Percentiles rank a stretch among this genome's conserved stretches.
Evolutionary conservation across 2,329 filamentous ascomycete species (phyloP).

Genomic region (Mariannaea sp.): DNA sequence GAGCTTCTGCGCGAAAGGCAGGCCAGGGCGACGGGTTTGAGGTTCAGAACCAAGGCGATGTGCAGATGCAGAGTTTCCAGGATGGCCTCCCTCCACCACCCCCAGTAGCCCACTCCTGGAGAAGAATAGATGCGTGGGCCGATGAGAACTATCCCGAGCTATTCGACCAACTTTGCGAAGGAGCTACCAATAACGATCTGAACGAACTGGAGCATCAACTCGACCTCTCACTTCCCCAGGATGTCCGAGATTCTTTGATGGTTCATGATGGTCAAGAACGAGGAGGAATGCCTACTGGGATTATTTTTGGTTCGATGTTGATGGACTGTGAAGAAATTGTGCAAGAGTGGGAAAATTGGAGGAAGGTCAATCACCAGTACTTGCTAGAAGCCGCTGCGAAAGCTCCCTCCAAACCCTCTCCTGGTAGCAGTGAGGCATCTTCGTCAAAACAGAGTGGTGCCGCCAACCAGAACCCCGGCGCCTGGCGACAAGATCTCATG

Average conservation of each 20-base stretch:
- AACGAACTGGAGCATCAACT: conserved; percentile 97
- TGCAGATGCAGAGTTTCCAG: conserved; percentile 94
- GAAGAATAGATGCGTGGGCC: conserved; percentile 89
- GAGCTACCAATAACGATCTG: conserved; percentile 89
- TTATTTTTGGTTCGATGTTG: conserved; percentile 93
- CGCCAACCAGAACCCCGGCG: conserved; percentile 61
- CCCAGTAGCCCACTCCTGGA: conserved; percentile 88
- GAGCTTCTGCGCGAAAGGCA: conserved; percentile 69
- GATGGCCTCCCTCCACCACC: conserved; percentile 90
- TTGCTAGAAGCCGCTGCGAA: conserved; percentile 65
- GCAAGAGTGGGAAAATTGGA: conserved; percentile 97
- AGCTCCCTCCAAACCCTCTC: conserved; percentile 73
- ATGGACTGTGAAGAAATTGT: conserved; percentile 98
- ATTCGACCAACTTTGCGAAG: conserved; percentile 90
- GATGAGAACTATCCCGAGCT: conserved; percentile 96
- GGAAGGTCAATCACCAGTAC: conserved; percentile 88
- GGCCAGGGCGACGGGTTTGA: conserved; percentile 71
- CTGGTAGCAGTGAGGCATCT: conserved; percentile 68
- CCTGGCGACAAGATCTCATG: conserved; percentile 84
- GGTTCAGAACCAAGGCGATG: conserved; percentile 76
- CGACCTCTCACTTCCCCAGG: conserved; percentile 90
- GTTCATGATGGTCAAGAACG: conserved; percentile 97
- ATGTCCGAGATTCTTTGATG: conserved; percentile 89
- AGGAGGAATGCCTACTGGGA: conserved; percentile 85
- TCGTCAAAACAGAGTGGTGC: conserved; percentile 64